Base-by-base conservation (phyloP, 495 filamentous ascomycete species). In the Parmelia sp. region DNA sequence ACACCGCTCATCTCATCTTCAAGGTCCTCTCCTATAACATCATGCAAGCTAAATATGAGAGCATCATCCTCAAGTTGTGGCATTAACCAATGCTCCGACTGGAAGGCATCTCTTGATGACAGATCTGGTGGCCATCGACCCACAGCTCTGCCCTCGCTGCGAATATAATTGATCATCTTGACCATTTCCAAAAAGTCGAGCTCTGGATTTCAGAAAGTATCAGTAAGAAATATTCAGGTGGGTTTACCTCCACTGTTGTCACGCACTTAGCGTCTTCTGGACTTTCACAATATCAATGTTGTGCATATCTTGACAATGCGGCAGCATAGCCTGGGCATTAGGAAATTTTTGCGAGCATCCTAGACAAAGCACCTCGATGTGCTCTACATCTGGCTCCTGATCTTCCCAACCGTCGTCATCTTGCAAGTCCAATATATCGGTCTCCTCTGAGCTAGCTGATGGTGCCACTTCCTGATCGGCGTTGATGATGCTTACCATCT, bases 61-160 rank as follows among this genome's bases (percentile, higher is more conserved):
- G 92, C 88, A 66, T 97, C 92, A 69, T 96, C 91, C 68, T 95
- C 90, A n/a, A 97, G 74, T 14, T 90, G 86, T 2, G 92, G 93
- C 74, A 89, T 87, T 59, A 96, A 74, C 69, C 86, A 94, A 60
- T 79, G 74, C 62, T 97, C 92, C 62, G 90, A 85, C 36, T 86
- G 78, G 67, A 95, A 87, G 39, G 83, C 76, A 19, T 75, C 74
- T 64, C 75, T 79, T 14, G 82, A 80, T 55, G 86, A 84, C 37
- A 86, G 74, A 60, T 83, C 76, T 2, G 83, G 81, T 5, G 80
- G 73, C 15, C 74, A 69, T 51, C 29, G 51, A n/a, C 83, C 78
- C 45, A 83, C 85, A 56, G 70, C 72, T 65, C 80, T 78, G 11
- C 82, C 81, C 65, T 82, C 70, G 11, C 78, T 72, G 9, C 88